Evolutionary conservation across 441 rosid species (phyloP).

Genomic region (Croton laevigatus): DNA sequence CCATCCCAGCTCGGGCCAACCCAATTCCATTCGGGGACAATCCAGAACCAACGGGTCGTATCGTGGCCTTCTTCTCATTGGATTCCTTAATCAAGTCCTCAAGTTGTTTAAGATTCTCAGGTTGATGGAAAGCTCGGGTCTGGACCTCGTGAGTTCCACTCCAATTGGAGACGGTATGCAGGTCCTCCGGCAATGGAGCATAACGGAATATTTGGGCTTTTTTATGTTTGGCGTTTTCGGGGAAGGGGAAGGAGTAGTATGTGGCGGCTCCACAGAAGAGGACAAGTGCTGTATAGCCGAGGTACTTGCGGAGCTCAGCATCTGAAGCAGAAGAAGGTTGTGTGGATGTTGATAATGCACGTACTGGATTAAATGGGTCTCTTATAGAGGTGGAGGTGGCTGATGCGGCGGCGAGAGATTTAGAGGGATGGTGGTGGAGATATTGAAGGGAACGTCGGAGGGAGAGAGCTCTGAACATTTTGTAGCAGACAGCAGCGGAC

Average conservation of each 20-base stretch:
- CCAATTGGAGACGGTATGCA: constrained; percentile 94
- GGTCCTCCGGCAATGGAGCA: constrained; percentile 92
- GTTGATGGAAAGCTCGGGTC: constrained; percentile 84
- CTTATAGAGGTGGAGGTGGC: neutral
- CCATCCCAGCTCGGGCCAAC: constrained; percentile 84
- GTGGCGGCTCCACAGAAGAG: constrained; percentile 79
- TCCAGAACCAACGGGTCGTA: constrained; percentile 96
- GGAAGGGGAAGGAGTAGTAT: constrained; percentile 85
- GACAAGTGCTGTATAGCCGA: constrained; percentile 78
- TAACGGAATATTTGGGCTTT: constrained; percentile 89
- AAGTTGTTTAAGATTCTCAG: constrained; percentile 63
- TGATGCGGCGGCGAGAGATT: constrained; percentile 21
- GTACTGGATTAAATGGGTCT: constrained; percentile 24
- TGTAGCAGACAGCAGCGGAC: neutral
- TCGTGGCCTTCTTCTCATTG: constrained; percentile 50
- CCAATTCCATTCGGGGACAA: constrained; percentile 92
- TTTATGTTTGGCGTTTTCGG: constrained; percentile 80
- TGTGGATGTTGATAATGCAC: constrained; percentile 35
- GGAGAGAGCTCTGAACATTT: constrained; percentile 22
- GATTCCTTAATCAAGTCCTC: constrained; percentile 72
- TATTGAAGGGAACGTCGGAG: constrained; percentile 24
- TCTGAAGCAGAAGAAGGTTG: constrained; percentile 48
- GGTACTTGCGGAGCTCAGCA: constrained; percentile 66
- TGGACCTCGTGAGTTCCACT: constrained; percentile 98
- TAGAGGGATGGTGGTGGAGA: constrained; percentile 25